These are phyloP conservation scores for Cutaneotrichosporon arboriforme DNA, from an alignment of 1,284 basidiomycete genomes.

Conservation along the genomic window DNA sequence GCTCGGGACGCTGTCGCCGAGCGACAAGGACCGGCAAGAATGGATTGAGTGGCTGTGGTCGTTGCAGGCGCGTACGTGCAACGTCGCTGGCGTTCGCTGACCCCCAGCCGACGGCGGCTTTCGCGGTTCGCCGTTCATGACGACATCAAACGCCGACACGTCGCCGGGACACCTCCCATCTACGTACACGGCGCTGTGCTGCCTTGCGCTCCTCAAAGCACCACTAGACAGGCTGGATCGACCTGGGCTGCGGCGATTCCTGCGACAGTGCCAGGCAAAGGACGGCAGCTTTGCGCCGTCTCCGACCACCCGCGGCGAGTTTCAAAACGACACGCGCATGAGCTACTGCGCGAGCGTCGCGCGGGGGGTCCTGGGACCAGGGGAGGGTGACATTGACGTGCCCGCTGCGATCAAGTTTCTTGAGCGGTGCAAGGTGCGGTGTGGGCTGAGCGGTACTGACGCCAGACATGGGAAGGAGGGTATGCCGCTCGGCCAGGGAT, in stretches of 20 bases:
- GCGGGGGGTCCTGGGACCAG: constrained; percentile 29
- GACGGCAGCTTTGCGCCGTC: constrained; percentile 82
- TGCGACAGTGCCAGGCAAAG: constrained; percentile 63
- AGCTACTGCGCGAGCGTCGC: constrained; percentile 72
- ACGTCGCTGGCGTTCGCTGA: not conserved
- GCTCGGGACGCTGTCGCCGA: constrained; percentile 57
- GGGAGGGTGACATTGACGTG: constrained; percentile 53
- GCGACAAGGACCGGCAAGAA: constrained; percentile 53
- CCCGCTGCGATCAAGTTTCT: constrained; percentile 53
- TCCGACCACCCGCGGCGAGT: constrained; percentile 43
- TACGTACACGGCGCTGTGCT: constrained; percentile 80
- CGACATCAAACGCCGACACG: constrained; percentile 50
- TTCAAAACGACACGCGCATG: constrained; percentile 56
- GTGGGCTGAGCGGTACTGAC: not conserved
- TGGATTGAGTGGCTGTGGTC: constrained; percentile 85
- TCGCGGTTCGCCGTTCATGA: constrained; percentile 66
- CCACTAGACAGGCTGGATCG: constrained; percentile 65
- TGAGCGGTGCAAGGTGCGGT: constrained; percentile 56
- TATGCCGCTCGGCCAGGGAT: constrained; percentile 72
- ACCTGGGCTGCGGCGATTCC: constrained; percentile 57
- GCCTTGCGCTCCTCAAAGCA: constrained; percentile 75
- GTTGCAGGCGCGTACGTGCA: constrained; percentile 57
- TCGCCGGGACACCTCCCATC: constrained; percentile 80
- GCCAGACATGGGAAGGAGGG: constrained; percentile 84
- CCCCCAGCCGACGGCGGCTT: constrained; percentile 62